A percentile compares a stretch with the other conserved stretches of the same genome.
These are phyloP conservation scores for Phalaenopsis hybrid DNA, from an alignment of 116 monocot species.

Conservation along the genomic window DNA sequence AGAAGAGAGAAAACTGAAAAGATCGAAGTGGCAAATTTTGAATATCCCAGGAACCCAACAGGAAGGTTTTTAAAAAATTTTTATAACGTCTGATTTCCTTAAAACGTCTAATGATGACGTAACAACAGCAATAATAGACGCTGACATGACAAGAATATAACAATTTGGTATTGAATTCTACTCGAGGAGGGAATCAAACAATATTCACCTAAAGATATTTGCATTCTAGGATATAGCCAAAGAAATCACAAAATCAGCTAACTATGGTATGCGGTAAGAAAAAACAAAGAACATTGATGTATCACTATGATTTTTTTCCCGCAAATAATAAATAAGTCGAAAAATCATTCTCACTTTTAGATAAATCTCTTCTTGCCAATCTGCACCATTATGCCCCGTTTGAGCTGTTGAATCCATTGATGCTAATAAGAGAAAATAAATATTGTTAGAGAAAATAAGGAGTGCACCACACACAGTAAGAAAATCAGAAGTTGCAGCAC, in stretches of 20 bases:
- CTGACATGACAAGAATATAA: not conserved
- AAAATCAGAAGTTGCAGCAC: not conserved
- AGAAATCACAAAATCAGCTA: not conserved
- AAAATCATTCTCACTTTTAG: slow-evolving; percentile 42
- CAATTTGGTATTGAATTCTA: not conserved
- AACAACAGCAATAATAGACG: not conserved
- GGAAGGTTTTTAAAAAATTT: not conserved
- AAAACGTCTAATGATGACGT: not conserved
- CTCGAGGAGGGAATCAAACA: not conserved
- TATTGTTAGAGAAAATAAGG: not conserved
- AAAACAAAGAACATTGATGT: not conserved
- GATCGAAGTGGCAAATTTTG: not conserved
- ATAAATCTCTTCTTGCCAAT: slow-evolving; percentile 53
- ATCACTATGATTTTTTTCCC: not conserved
- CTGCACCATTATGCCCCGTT: slow-evolving; percentile 26
- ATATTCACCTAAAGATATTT: not conserved
- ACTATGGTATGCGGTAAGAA: not conserved
- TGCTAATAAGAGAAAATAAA: slow-evolving; percentile 30
- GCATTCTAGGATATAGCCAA: not conserved
- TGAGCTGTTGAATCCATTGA: slow-evolving; percentile 63
- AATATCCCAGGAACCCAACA: not conserved
- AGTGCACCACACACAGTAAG: too few relatives aligned
- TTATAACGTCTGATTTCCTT: not conserved
- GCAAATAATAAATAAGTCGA: too few relatives aligned
- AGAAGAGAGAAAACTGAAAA: not conserved